Percentiles rank a stretch among this genome's conserved stretches.
Conservation (phyloP, 139 green algal species). For the Tetratostichococcus sp. region DNA sequence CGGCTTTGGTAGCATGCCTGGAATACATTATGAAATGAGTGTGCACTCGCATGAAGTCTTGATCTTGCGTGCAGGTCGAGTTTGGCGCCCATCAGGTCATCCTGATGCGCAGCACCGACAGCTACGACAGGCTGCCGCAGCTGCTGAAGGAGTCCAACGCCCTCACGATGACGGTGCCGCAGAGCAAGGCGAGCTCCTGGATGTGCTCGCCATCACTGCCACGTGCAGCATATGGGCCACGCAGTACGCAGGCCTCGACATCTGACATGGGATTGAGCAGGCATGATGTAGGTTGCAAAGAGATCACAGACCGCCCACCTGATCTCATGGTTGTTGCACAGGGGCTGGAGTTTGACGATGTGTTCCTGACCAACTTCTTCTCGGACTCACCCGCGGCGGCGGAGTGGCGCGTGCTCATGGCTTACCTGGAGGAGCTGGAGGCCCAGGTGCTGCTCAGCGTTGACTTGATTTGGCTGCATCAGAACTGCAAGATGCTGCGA, state of each 20-base stretch:
- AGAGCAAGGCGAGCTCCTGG: conserved; percentile 42
- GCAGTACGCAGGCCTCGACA: too few species aligned
- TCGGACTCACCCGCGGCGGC: conserved; percentile 29
- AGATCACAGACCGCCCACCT: background rate
- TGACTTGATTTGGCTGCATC: conserved; percentile 8
- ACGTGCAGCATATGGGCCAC: background rate
- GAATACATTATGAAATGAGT: background rate
- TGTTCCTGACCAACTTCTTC: conserved; percentile 65
- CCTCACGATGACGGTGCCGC: conserved; percentile 63
- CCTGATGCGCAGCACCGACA: conserved; percentile 47
- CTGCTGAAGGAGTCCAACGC: conserved; percentile 47
- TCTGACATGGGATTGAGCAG: too few species aligned
- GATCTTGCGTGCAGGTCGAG: conserved; percentile 43
- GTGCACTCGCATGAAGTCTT: background rate
- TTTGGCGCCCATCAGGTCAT: conserved; percentile 80
- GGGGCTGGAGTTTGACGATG: conserved; percentile 73
- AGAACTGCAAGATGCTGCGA: conserved; percentile 8
- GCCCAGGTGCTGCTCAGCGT: background rate
- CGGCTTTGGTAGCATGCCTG: too few species aligned
- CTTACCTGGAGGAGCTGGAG: conserved; percentile 48
- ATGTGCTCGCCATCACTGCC: background rate
- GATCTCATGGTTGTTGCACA: too few species aligned
- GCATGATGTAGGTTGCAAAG: conserved; percentile 10
- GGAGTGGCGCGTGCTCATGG: conserved; percentile 64
- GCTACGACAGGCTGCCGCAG: conserved; percentile 34